Evolutionary conservation across 257 asterid genomes (phyloP).

Genomic region (Solanum infundibuliforme): DNA sequence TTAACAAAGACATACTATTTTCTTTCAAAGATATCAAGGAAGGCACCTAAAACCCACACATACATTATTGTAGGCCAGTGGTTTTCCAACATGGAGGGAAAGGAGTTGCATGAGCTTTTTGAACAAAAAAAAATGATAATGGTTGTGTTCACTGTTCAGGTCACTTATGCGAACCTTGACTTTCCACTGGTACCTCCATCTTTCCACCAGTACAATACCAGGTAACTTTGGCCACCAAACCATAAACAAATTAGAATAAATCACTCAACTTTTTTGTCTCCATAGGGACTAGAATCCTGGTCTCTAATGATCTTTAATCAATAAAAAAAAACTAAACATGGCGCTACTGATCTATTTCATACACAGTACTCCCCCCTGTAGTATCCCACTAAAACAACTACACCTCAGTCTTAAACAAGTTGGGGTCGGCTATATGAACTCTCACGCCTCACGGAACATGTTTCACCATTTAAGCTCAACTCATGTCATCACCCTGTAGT

Average conservation of each 20-base stretch:
- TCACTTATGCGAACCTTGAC: neutral
- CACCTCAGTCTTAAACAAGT: neutral
- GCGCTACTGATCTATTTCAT: neutral
- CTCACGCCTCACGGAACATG: neutral
- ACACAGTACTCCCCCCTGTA: neutral
- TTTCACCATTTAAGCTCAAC: neutral
- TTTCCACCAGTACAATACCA: neutral
- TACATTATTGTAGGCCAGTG: neutral
- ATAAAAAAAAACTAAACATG: neutral
- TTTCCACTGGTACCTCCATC: neutral
- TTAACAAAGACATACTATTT: neutral
- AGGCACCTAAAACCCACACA: neutral
- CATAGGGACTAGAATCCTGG: neutral
- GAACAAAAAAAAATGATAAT: neutral
- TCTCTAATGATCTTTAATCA: neutral
- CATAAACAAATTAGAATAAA: neutral
- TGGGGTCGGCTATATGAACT: neutral
- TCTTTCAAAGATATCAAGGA: neutral
- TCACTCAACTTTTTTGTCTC: neutral
- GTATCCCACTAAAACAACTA: neutral
- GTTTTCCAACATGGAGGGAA: neutral
- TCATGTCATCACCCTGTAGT: neutral
- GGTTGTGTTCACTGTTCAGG: neutral
- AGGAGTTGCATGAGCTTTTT: neutral
- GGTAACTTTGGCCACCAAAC: neutral